Evolutionary conservation across 371 early-diverging fungal genomes (phyloP).

Genomic region (Mortierella sp.): DNA sequence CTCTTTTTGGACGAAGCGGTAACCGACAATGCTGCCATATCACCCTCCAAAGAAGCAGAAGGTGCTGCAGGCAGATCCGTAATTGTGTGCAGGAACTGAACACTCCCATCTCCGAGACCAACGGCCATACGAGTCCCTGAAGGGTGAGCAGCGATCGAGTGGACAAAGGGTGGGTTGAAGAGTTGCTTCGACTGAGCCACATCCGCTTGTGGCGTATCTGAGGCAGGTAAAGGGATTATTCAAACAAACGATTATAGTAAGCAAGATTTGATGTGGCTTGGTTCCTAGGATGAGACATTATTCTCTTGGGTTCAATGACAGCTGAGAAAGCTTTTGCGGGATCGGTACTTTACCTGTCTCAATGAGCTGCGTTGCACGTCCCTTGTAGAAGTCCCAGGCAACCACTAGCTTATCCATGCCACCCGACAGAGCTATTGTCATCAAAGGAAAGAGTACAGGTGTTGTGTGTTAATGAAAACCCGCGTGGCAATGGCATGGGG

Average conservation of each 20-base stretch:
- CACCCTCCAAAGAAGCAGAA: background rate
- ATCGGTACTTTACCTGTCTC: constrained; percentile 34
- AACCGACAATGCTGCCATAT: background rate
- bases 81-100: constrained; percentile 48
- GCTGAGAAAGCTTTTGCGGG: background rate
- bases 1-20: constrained; percentile 24
- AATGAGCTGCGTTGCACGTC: constrained; percentile 39
- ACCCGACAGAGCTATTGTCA: constrained; percentile 38
- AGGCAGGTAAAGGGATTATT: background rate
- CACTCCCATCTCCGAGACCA: constrained; percentile 51
- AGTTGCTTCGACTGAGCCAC: constrained; percentile 43
- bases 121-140: constrained; percentile 47
- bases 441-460: too few relatives aligned
- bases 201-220: constrained; percentile 31
- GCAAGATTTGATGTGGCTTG: background rate
- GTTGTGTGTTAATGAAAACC: background rate
- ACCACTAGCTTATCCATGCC: constrained; percentile 52
- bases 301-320: background rate
- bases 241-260: background rate
- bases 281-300: background rate
- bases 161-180: constrained; percentile 57
- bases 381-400: constrained; percentile 57
- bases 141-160: constrained; percentile 49
- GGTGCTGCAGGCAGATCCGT: constrained; percentile 38
- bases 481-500: background rate